Conservation (phyloP, 2,329 filamentous ascomycete species). For the Alternaria consortialis region DNA sequence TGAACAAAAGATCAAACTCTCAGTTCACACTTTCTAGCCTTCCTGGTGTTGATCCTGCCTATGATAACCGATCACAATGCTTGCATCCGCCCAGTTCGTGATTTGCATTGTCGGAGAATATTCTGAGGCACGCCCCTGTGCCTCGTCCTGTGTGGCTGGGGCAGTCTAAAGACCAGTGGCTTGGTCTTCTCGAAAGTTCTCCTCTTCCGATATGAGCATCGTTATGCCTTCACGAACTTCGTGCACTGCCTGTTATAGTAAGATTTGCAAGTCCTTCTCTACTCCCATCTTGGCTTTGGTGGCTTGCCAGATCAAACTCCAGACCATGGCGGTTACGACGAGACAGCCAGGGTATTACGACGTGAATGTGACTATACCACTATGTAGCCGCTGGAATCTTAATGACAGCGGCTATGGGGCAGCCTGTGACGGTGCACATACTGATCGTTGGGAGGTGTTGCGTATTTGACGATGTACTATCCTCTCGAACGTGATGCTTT, state of each 20-base stretch:
- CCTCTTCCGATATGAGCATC: background rate
- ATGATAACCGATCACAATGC: conserved; percentile 12
- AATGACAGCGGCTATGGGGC: background rate
- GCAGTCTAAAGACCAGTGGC: conserved; percentile 1
- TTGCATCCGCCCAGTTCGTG: conserved; percentile 23
- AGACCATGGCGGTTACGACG: background rate
- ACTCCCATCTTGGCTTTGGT: background rate
- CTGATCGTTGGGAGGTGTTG: background rate
- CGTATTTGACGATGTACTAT: background rate
- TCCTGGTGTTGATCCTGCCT: conserved; percentile 9
- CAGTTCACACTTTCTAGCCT: conserved; percentile 24
- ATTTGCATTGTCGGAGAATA: conserved; percentile 29
- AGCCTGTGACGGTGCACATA: background rate
- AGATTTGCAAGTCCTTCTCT: background rate
- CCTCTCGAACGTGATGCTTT: conserved; percentile 1
- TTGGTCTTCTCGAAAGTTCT: conserved; percentile 31
- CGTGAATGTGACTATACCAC: background rate
- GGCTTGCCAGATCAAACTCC: background rate
- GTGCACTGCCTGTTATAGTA: conserved; percentile 5
- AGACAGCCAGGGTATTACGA: background rate
- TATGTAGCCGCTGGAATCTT: conserved; percentile 1
- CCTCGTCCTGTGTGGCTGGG: conserved; percentile 11
- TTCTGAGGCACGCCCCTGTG: conserved; percentile 24
- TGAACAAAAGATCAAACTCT: conserved; percentile 18
- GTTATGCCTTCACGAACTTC: conserved; percentile 4